phyloP scores from a whole-genome alignment of 331 rosid genomes.

The Arachis monticola region DNA sequence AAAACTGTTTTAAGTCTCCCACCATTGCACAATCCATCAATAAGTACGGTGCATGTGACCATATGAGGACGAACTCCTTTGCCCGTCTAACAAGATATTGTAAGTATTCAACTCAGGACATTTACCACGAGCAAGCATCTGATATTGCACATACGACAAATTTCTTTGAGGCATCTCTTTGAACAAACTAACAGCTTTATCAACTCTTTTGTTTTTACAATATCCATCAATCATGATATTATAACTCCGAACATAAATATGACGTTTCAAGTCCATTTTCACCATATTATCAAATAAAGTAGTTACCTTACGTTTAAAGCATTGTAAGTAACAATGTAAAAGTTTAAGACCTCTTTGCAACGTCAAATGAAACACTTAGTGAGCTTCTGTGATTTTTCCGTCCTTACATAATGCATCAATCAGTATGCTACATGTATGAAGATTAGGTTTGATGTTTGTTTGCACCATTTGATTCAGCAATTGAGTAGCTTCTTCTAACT shows the following conservation, averaged over 20 bases:
- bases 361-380: not conserved
- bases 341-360: not conserved
- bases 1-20: too few species aligned
- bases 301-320: not conserved
- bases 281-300: not conserved
- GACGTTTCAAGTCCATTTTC: not conserved
- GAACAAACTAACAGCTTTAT: not conserved
- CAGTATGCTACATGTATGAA: not conserved
- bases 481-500: not conserved
- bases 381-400: not conserved
- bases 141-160: not conserved
- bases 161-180: not conserved
- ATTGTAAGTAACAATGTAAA: not conserved
- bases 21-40: too few species aligned
- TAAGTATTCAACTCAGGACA: not conserved
- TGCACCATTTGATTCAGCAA: not conserved
- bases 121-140: not conserved
- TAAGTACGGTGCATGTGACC: too few species aligned
- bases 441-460: not conserved
- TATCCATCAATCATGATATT: not conserved
- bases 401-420: not conserved
- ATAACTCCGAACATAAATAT: not conserved
- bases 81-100: not conserved
- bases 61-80: too few species aligned
- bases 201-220: not conserved